Evolutionary conservation across 2,329 filamentous ascomycete species (phyloP), one percentile per base, ranked within the genome.

Genomic region (Botryosphaeria dothidea): DNA sequence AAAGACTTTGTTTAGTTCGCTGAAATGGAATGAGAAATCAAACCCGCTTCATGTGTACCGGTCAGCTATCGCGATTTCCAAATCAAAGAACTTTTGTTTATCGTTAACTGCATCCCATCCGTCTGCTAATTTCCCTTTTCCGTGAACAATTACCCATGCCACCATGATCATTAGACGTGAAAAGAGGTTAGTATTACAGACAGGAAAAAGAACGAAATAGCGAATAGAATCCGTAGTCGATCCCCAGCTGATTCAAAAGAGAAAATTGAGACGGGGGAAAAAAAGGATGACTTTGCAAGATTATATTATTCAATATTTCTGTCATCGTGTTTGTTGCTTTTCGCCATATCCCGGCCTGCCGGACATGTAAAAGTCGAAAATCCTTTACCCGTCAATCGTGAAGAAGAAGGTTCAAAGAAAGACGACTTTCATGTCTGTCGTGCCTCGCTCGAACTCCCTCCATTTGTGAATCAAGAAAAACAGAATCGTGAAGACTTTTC

Each of bases 221-320:
- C 21, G 52, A 29, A 19, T 17, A 48, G 19, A 25, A 19, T 5
- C 41, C 49, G 9, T 17, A 11, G 19, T 46, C 41, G 27, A 19
- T 11, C 11, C 19, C 56, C 27, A 19, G 11, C 25, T 46, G 27
- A n/a, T 11, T 25, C 19, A 29, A 15, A 62, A 31, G 17, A 41
- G 46, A 52, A 13, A 62, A 41, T 41, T 17, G 38, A 31, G n/a
- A 62, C 31, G 17, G 19, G 27, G 43, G 25, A 36, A 25, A 17
- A 25, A 38, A 13, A 27, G 46, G 23, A 11, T n/a, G 48, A 52
- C 46, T 62, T 62, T 62, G 58, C 57, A 51, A 48, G 60, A 62
- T 51, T 62, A 62, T 62, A 62, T 62, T 62, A 62, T 51, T 51
- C 46, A 51, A 51, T 62, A 52, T 62, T 54, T 63, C 61, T 52